Evolutionary conservation across 129 eudicot species (phyloP).

Genomic region (Pseudognaphalium luteoalbum): DNA sequence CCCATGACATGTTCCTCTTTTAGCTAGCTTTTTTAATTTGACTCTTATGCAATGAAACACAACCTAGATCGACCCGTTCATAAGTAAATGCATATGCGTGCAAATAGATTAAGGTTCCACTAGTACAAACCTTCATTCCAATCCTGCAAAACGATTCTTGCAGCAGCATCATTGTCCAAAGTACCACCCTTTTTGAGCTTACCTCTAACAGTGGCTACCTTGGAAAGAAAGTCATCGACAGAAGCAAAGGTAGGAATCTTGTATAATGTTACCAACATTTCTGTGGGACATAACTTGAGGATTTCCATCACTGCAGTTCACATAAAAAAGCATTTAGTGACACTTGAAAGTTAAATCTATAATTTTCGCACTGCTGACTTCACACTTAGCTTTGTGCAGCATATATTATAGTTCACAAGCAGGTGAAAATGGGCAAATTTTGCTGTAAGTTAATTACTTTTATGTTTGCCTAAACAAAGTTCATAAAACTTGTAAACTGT

Average conservation of each 20-base stretch:
- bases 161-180: slow-evolving; percentile 79
- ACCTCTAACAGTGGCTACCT: slow-evolving; percentile 86
- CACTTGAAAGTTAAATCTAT: neutral
- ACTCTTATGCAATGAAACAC: neutral
- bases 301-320: slow-evolving; percentile 78
- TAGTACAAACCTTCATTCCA: slow-evolving; percentile 84
- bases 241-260: slow-evolving; percentile 77
- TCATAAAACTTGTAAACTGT: too few species aligned
- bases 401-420: neutral
- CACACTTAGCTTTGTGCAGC: neutral
- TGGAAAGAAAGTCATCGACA: slow-evolving; percentile 84
- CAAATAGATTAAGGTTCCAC: neutral
- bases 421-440: too few species aligned
- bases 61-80: neutral
- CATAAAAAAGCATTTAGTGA: slow-evolving; percentile 6
- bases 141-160: slow-evolving; percentile 83
- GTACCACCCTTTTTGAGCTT: slow-evolving; percentile 88
- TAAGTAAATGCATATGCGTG: neutral
- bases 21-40: neutral
- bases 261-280: slow-evolving; percentile 68
- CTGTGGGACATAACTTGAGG: slow-evolving; percentile 76
- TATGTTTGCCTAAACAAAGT: neutral
- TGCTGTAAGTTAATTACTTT: neutral
- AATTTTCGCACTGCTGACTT: neutral
- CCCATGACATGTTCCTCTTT: neutral